Conservation (phyloP, 805 yeast species). For the Cyberlindnera nakhonratchasimensis region DNA sequence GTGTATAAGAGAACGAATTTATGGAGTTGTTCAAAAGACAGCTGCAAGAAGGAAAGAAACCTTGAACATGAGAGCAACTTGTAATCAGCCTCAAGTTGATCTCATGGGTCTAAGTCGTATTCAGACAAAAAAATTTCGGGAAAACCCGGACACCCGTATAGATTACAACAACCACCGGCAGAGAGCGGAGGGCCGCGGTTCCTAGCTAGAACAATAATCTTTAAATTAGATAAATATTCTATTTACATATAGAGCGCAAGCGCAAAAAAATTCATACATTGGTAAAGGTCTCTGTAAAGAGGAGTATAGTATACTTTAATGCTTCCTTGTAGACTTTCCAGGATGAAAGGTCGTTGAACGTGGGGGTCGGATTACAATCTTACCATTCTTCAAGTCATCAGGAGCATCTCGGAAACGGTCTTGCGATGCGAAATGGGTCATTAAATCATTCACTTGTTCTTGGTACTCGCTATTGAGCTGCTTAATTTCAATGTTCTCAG, state of each 20-base stretch:
- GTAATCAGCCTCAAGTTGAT: neutral
- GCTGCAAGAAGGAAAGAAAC: neutral
- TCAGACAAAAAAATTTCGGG: conserved; percentile 7
- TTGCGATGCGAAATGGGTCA: conserved; percentile 75
- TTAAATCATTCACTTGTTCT: conserved; percentile 69
- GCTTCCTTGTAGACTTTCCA: conserved; percentile 1
- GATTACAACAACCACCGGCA: conserved; percentile 1
- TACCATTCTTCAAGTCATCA: conserved; percentile 72
- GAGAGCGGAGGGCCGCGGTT: neutral
- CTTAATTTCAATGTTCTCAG: conserved; percentile 33
- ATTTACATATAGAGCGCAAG: no score
- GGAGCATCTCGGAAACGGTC: conserved; percentile 69
- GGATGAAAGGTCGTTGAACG: conserved; percentile 1
- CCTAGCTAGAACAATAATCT: neutral
- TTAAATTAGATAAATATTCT: no score
- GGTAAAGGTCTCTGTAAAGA: no score
- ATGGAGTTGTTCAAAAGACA: neutral
- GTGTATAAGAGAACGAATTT: neutral
- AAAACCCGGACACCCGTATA: conserved; percentile 7
- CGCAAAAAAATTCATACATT: no score
- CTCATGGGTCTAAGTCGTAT: neutral
- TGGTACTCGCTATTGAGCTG: conserved; percentile 45
- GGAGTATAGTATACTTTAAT: no score
- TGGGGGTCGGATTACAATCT: conserved; percentile 44
- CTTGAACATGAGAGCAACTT: neutral